Conservation (phyloP, 306 rosid species). For the Mimosa pudica region DNA sequence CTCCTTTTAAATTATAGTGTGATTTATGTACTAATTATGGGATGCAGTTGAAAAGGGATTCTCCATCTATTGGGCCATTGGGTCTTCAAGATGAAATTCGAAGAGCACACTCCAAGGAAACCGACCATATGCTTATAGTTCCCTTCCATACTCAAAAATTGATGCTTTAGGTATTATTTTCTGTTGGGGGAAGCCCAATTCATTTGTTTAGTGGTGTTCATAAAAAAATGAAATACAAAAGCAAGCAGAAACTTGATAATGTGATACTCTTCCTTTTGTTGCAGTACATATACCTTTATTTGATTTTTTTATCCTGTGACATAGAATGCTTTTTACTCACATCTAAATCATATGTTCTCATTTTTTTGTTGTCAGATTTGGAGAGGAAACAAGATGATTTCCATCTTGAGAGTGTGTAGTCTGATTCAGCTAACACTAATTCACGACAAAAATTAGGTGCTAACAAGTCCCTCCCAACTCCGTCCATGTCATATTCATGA, state of each 20-base stretch:
- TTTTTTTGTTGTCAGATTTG: slow-evolving; percentile 51
- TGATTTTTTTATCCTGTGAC: slow-evolving; percentile 5
- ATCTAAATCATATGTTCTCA: slow-evolving; percentile 32
- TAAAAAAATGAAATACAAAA: too few relatives aligned
- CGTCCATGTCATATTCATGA: too few relatives aligned
- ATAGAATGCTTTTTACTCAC: slow-evolving; percentile 26
- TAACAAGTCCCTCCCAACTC: too few relatives aligned
- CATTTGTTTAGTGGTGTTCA: slow-evolving; percentile 27
- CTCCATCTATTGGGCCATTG: slow-evolving; percentile 79
- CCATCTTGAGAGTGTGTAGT: slow-evolving; percentile 39
- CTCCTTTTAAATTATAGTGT: slow-evolving; percentile 29
- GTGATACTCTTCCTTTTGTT: background rate
- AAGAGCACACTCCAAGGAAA: slow-evolving; percentile 85
- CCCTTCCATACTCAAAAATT: slow-evolving; percentile 68
- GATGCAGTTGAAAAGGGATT: slow-evolving; percentile 73
- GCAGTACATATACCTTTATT: slow-evolving; percentile 16
- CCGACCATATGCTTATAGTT: slow-evolving; percentile 83
- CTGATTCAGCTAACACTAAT: background rate
- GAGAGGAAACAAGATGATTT: slow-evolving; percentile 46
- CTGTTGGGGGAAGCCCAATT: slow-evolving; percentile 26
- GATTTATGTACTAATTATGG: slow-evolving; percentile 35
- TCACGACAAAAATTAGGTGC: too few relatives aligned
- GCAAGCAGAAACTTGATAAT: too few relatives aligned
- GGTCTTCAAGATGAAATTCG: slow-evolving; percentile 95
- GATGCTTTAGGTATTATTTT: slow-evolving; percentile 59